Evolutionary conservation across 2,329 filamentous ascomycete species (phyloP), one percentile per base, ranked within the genome.

Genomic region (Ophiostoma tasmaniense): DNA sequence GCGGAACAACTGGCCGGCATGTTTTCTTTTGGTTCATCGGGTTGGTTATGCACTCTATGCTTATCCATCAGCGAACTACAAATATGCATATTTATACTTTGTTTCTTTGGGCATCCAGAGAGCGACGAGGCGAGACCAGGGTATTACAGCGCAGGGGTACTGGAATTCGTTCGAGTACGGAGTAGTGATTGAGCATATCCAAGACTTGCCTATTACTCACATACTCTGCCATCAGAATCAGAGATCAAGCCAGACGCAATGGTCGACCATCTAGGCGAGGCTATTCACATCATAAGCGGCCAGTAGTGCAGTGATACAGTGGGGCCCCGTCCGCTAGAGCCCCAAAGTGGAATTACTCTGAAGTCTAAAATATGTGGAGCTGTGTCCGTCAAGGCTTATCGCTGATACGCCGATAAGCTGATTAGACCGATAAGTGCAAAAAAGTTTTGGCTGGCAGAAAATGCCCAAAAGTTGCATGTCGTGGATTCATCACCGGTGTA

Each of bases 381-480:
- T 33, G 1, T 39, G 10, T 6, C 2, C 59, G 17, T 37, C 64
- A 22, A 35, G 33, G 52, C 64, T 67, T 68, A 68, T 68, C 67
- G 39, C 33, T 1, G 50, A 55, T 64, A 59, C 64, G 39, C 33
- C 1, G 50, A 55, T 64, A 59, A 37, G 17, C 11, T 39, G 33
- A 52, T 22, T n/a, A 55, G 8, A 10, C 20, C 37, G 64, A 62
- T 66, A 66, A 68, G 30, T 37, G 10, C 30, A 66, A 68, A 68
- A 69, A 70, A 64, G 37, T 59, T 30, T n/a, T 61, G 39, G 64
- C 64, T 65, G 64, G 64, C 64, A 65, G 64, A 65, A 65, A 28
- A 42, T 22, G 30, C 11, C 20, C 62, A 3, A 8, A 39, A 39
- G 20, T 45, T n/a, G 17, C 42, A 45, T 45, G n/a, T 45, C 42